phyloP scores from a whole-genome alignment of 306 rosid species.

The Quercus suber region DNA sequence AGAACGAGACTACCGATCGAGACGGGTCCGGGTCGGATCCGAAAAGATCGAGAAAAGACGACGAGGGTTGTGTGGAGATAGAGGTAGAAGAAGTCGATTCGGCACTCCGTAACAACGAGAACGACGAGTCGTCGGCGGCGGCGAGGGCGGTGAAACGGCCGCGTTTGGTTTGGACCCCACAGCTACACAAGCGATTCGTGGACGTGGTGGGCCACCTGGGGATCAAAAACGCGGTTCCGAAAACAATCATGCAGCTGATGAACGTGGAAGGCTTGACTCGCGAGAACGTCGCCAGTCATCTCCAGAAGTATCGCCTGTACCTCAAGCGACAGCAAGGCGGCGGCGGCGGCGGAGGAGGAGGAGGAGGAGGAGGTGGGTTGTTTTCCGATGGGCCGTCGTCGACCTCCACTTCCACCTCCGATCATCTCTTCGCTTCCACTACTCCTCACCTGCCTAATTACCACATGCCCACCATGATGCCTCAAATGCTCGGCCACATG shows the following conservation, averaged over 20 bases:
- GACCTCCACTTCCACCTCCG: too few species aligned
- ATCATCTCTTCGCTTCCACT: too few species aligned
- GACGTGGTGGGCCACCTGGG: constrained; percentile 91
- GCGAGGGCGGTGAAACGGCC: constrained; percentile 57
- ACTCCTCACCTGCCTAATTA: too few species aligned
- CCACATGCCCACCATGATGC: too few species aligned
- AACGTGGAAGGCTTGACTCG: constrained; percentile 94
- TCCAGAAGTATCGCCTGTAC: constrained; percentile 90
- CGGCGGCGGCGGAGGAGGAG: accelerated
- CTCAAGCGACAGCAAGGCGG: constrained; percentile 77
- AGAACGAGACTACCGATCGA: constrained; percentile 41
- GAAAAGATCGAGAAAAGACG: constrained; percentile 54
- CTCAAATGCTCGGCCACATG: too few species aligned
- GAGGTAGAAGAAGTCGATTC: constrained; percentile 55
- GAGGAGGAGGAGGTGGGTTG: too few species aligned
- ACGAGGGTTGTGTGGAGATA: constrained; percentile 30
- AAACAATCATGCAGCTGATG: constrained; percentile 92
- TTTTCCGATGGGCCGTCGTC: too few species aligned
- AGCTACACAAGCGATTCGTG: constrained; percentile 86
- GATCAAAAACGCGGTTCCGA: constrained; percentile 87
- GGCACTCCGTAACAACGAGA: constrained; percentile 35
- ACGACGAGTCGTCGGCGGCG: constrained; percentile 38
- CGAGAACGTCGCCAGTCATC: constrained; percentile 91
- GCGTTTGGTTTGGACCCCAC: constrained; percentile 89
- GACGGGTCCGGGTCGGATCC: constrained; percentile 51